Evolutionary conservation across 202 grass and related monocot species (phyloP).

Genomic region (Brachypodium distachyon): DNA sequence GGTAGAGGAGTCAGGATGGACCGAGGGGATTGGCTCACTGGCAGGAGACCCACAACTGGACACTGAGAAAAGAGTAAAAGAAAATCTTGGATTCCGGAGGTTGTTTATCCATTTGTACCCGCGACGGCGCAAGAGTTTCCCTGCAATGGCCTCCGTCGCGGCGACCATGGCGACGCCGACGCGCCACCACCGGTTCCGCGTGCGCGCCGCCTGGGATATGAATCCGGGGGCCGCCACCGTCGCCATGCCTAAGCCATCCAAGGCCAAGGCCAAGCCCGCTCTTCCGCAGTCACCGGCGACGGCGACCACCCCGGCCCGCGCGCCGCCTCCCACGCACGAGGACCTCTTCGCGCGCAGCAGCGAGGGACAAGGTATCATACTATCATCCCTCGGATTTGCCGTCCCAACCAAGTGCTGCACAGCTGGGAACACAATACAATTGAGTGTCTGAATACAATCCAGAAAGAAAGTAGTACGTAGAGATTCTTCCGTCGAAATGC

Average conservation of each 20-base stretch:
- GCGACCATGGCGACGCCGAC: conserved; percentile 40
- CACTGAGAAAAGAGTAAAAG: background rate
- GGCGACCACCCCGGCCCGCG: background rate
- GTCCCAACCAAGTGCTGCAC: background rate
- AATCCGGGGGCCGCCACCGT: conserved; percentile 52
- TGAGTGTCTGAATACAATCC: background rate
- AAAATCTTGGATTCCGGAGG: background rate
- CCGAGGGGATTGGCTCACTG: background rate
- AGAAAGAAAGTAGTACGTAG: background rate
- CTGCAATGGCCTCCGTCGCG: conserved; percentile 22
- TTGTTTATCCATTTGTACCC: background rate
- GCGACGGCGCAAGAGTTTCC: background rate
- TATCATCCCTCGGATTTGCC: background rate
- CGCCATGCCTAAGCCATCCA: conserved; percentile 34
- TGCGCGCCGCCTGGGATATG: conserved; percentile 86
- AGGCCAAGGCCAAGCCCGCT: conserved; percentile 21
- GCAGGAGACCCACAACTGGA: background rate
- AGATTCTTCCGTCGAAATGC: background rate
- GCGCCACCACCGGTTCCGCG: conserved; percentile 6
- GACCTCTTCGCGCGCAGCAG: conserved; percentile 34
- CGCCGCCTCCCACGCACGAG: conserved; percentile 28
- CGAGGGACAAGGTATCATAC: conserved; percentile 19
- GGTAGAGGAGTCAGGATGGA: background rate
- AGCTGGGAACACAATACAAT: background rate
- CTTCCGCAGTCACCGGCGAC: background rate